Evolutionary conservation across 2,329 filamentous ascomycete genomes (phyloP).

Genomic region (Albophoma yamanashiensis): DNA sequence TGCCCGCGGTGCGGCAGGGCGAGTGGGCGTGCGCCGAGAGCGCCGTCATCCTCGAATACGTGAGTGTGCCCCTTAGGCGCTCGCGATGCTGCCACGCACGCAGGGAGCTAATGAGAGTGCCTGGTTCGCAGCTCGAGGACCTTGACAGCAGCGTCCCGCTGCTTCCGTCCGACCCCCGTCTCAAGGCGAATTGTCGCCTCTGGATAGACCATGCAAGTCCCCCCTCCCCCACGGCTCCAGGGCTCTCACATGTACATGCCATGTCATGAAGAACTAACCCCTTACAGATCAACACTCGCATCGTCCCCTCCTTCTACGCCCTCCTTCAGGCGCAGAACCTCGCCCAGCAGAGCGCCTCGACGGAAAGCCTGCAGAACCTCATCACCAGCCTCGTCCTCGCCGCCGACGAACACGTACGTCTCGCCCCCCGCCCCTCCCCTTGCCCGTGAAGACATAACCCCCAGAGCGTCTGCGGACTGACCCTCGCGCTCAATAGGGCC

Average conservation of each 20-base stretch:
- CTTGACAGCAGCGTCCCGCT: constrained; percentile 48
- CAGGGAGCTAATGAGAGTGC: not conserved
- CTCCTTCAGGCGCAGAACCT: constrained; percentile 56
- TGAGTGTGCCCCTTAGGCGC: constrained; percentile 23
- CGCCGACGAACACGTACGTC: constrained; percentile 29
- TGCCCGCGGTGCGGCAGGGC: constrained; percentile 67
- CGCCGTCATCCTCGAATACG: constrained; percentile 76
- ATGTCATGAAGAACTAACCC: not conserved
- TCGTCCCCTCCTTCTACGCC: constrained; percentile 68
- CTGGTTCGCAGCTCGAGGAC: constrained; percentile 53
- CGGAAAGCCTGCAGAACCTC: constrained; percentile 51
- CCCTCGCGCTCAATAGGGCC: constrained; percentile 33
- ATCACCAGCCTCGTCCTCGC: constrained; percentile 44
- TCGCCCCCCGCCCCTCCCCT: not conserved
- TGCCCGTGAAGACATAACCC: not conserved
- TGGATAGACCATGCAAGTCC: constrained; percentile 67
- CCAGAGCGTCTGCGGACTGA: not conserved
- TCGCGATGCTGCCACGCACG: too few species aligned
- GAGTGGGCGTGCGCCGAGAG: constrained; percentile 79
- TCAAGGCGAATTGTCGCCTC: constrained; percentile 62
- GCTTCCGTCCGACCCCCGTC: constrained; percentile 52
- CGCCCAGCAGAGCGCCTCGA: constrained; percentile 45
- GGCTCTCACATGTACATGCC: not conserved
- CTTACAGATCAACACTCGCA: constrained; percentile 57
- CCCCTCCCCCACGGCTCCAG: not conserved